Conservation (phyloP, 2,329 filamentous ascomycete species). For the Aspergillus sp. region DNA sequence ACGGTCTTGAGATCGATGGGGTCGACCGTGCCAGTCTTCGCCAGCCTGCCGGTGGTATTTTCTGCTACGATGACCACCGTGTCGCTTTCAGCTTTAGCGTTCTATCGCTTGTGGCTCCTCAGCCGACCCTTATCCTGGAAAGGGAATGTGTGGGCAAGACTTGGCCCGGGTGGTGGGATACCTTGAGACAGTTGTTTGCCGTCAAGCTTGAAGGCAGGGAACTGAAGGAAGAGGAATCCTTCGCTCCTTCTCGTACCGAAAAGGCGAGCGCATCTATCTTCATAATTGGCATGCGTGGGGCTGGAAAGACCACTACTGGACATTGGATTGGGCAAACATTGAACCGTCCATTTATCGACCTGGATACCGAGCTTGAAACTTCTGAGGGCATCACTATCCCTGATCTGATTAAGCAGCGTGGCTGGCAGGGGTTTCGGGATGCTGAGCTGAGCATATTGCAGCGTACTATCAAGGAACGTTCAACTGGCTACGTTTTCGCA, state of each 20-base stretch:
- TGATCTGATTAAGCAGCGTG: constrained; percentile 66
- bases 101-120: constrained; percentile 62
- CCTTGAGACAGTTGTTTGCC: constrained; percentile 67
- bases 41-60: constrained; percentile 59
- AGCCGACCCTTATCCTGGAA: constrained; percentile 70
- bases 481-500: constrained; percentile 73
- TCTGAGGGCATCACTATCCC: constrained; percentile 69
- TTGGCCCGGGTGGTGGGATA: constrained; percentile 99
- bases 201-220: constrained; percentile 71
- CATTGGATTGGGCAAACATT: constrained; percentile 72
- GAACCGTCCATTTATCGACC: constrained; percentile 69
- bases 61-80: constrained; percentile 95
- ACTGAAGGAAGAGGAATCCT: constrained; percentile 29
- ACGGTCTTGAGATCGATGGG: constrained; percentile 70
- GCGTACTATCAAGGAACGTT: constrained; percentile 64
- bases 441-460: constrained; percentile 69
- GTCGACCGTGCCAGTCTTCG: constrained; percentile 44
- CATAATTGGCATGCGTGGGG: constrained; percentile 94
- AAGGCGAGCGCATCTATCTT: constrained; percentile 62
- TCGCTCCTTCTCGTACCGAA: constrained; percentile 31
- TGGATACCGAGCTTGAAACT: constrained; percentile 78
- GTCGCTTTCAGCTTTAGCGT: constrained; percentile 99
- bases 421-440: constrained; percentile 82
- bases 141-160: constrained; percentile 94
- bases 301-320: constrained; percentile 90